A percentile compares a stretch with the other conserved stretches of the same genome.
Conservation (phyloP, 805 yeast species). For the Kuraishia hungarica region DNA sequence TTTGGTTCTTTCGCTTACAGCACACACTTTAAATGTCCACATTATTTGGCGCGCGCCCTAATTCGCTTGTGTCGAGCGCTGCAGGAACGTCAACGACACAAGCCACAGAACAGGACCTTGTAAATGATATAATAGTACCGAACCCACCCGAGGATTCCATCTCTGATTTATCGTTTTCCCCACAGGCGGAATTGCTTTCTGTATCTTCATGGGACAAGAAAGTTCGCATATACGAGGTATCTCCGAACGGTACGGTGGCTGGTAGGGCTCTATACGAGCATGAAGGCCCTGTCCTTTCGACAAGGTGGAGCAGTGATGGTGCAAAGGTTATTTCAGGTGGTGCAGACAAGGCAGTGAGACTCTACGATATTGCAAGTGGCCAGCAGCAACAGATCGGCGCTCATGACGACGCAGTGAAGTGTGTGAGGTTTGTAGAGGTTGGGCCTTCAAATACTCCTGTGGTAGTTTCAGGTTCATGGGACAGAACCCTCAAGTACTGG, state of each 20-base stretch:
- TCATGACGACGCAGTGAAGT: conserved; percentile 74
- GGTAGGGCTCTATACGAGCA: conserved; percentile 89
- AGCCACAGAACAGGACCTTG: conserved; percentile 48
- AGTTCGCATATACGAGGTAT: conserved; percentile 85
- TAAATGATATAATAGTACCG: conserved; percentile 60
- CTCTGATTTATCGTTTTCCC: conserved; percentile 76
- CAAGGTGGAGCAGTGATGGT: conserved; percentile 84
- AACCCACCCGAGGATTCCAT: conserved; percentile 92
- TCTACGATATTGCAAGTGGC: conserved; percentile 76
- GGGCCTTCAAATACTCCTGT: conserved; percentile 80
- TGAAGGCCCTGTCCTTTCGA: conserved; percentile 75
- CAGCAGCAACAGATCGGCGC: conserved; percentile 79
- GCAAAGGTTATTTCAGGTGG: conserved; percentile 84
- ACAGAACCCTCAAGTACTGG: conserved; percentile 91
- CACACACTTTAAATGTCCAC: not conserved
- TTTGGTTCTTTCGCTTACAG: not conserved
- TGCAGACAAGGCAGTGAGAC: conserved; percentile 77
- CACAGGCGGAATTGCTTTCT: conserved; percentile 73
- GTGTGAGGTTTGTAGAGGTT: conserved; percentile 70
- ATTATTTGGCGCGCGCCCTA: not conserved
- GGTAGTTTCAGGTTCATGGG: conserved; percentile 94
- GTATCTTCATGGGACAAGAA: conserved; percentile 93
- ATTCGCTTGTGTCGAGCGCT: conserved; percentile 1
- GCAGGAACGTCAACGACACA: conserved; percentile 23
- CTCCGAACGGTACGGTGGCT: conserved; percentile 66